Conservation (phyloP, 164 flowering plant species). For the Tetracentron sinense region DNA sequence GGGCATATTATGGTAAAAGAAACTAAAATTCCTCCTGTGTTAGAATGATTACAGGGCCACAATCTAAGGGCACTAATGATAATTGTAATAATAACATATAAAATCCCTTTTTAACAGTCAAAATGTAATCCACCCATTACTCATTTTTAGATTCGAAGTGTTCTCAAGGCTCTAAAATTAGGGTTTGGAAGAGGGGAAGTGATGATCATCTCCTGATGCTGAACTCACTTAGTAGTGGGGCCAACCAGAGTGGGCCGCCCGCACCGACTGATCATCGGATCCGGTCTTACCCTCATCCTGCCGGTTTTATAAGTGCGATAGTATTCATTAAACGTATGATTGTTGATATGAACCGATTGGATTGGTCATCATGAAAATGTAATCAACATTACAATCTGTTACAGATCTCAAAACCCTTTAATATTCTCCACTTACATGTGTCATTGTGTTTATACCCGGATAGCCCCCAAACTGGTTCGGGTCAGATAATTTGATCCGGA, state of each 20-base stretch:
- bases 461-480: too few species aligned
- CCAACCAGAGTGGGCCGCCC: too few species aligned
- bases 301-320: not conserved
- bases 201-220: slow-evolving; percentile 1
- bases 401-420: too few species aligned
- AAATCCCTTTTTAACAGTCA: not conserved
- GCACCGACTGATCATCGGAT: not conserved
- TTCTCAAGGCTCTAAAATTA: not conserved
- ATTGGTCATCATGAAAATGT: not conserved
- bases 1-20: too few species aligned
- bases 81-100: not conserved
- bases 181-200: not conserved
- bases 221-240: too few species aligned
- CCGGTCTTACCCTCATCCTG: not conserved
- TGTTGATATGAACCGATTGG: slow-evolving; percentile 11
- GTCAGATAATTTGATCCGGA: too few species aligned
- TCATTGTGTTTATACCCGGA: too few species aligned
- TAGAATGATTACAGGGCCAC: not conserved
- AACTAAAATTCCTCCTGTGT: not conserved
- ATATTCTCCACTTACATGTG: too few species aligned
- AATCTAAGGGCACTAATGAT: not conserved
- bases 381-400: too few species aligned
- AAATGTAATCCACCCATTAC: not conserved
- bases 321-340: slow-evolving; percentile 12
- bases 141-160: not conserved